A percentile compares a stretch with the other conserved stretches of the same genome.
Evolutionary conservation across 306 rosid genomes (phyloP).

Genomic region (Spatholobus suberectus): DNA sequence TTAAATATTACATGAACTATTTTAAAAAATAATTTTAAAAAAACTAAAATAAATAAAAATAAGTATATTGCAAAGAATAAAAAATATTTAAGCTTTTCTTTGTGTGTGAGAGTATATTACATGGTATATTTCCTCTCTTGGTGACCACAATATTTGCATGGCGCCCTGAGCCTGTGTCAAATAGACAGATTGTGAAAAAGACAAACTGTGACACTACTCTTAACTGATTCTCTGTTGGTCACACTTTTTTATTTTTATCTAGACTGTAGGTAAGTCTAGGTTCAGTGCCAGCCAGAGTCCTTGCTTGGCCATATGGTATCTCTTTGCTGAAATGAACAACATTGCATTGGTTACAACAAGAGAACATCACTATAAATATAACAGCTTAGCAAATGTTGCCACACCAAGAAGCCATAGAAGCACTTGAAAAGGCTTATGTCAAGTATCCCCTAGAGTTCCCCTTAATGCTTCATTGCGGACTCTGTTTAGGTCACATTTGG

Average conservation of each 20-base stretch:
- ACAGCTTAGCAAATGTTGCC: neutral
- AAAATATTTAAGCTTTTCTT: neutral
- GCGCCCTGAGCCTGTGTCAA: neutral
- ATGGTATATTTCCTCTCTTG: neutral
- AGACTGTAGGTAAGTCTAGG: slow-evolving; percentile 19
- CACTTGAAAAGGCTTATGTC: neutral
- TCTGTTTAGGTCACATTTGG: neutral
- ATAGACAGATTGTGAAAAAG: neutral
- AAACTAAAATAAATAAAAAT: neutral
- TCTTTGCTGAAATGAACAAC: neutral
- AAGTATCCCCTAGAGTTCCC: slow-evolving; percentile 38
- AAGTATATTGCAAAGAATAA: neutral
- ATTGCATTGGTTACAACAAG: neutral
- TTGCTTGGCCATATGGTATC: neutral
- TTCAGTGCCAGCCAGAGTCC: neutral
- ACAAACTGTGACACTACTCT: neutral
- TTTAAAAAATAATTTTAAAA: neutral
- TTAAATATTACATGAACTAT: neutral
- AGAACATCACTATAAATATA: slow-evolving; percentile 24
- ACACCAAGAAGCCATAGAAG: neutral
- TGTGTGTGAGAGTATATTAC: neutral
- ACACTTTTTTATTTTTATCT: neutral
- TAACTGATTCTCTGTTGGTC: slow-evolving; percentile 1
- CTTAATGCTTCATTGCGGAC: slow-evolving; percentile 30
- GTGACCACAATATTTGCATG: neutral